These are phyloP conservation scores for Nectriaceae sp. DNA, from an alignment of 2,329 filamentous ascomycete genomes.

Conservation along the genomic window DNA sequence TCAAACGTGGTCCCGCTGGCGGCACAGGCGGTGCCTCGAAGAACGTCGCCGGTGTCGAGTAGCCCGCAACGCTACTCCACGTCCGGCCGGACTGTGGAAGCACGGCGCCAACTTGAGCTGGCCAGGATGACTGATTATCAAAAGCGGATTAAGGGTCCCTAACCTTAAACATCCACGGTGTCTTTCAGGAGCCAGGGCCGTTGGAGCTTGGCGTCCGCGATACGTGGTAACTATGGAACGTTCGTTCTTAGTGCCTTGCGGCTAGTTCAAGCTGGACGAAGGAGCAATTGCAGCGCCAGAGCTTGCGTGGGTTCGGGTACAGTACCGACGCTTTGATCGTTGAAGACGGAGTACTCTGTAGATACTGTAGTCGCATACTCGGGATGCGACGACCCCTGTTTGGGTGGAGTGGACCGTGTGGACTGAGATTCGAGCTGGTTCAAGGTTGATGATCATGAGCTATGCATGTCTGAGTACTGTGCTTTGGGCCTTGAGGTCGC, in stretches of 20 bases:
- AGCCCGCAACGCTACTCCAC: conserved; percentile 9
- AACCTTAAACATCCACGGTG: not conserved
- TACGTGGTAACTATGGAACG: no score
- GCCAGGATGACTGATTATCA: not conserved
- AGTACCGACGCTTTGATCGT: no score
- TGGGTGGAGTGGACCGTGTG: conserved; percentile 22
- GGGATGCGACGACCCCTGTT: conserved; percentile 11
- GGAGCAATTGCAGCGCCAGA: no score
- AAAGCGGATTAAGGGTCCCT: not conserved
- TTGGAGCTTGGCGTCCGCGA: no score
- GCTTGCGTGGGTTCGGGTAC: no score
- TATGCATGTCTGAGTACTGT: not conserved
- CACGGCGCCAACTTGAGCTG: conserved; percentile 12
- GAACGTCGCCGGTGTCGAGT: conserved; percentile 1
- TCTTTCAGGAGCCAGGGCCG: no score
- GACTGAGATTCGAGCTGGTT: conserved; percentile 32
- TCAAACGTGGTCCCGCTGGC: conserved; percentile 5
- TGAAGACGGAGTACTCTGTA: no score
- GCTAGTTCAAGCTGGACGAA: no score
- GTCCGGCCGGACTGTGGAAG: conserved; percentile 24
- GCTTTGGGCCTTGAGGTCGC: no score
- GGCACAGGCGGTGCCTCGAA: conserved; percentile 24
- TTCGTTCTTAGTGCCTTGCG: no score
- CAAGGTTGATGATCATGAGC: conserved; percentile 10
- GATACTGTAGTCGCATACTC: no score